Evolutionary conservation across 257 asterid species (phyloP), one percentile per base, ranked within the genome.

Genomic region (Osmanthus fragrans): DNA sequence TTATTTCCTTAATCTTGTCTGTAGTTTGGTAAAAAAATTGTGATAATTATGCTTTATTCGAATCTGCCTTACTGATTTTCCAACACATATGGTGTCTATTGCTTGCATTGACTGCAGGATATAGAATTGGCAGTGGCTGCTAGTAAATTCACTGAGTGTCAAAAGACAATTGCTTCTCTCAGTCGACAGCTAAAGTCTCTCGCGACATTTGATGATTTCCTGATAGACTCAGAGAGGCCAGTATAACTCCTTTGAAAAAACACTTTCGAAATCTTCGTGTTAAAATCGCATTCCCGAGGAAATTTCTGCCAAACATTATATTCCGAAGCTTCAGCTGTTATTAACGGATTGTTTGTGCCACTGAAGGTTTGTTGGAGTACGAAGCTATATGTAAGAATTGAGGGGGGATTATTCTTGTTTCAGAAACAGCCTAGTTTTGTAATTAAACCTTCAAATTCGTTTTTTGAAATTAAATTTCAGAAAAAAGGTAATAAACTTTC

Each of bases 121-220:
- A 81, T 72, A 69, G 87, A 85, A 71, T 23, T 87, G 78, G 89
- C 86, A 70, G 60, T 66, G 76, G 89, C 91, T 74, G 88, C 91
- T 39, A 60, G 78, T 74, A 84, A 76, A 71, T 87, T 87, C 80
- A 70, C 85, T 36, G 89, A 87, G 69, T 87, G 91, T 72, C 86
- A 83, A 81, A 85, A 85, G 69, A 87, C 91, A n/a, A 87, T 87
- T 10, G 85, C 87, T 74, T 87, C 91, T 51, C 83, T 87, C 65
- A 83, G 81, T 32, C 73, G 82, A 75, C 87, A 87, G 81, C 78
- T 87, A 73, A 83, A 80, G 23, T 71, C 81, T 78, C 87, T 87
- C 33, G 84, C 86, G 5, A 71, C 76, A 13, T 69, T 87, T 69
- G 87, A 81, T 64, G 89, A 87, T 36, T 81, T 83, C 79, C 51